These are phyloP conservation scores for Drosera capensis DNA, from an alignment of 148 eudicot genomes.

Conservation along the genomic window DNA sequence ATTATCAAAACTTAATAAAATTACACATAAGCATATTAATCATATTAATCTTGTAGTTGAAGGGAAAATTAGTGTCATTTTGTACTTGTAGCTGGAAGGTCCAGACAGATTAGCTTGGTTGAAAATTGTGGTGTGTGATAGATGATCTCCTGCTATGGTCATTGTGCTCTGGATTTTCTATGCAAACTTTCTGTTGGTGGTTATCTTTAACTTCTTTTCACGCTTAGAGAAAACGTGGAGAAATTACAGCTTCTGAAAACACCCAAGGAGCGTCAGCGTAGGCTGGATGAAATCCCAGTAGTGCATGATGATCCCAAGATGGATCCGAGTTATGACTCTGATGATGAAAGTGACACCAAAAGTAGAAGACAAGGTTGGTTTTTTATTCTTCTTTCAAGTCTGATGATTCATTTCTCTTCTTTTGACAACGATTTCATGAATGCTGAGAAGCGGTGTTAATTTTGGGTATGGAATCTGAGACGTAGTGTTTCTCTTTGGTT, in stretches of 20 bases:
- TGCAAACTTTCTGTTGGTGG: constrained; percentile 1
- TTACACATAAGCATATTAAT: too few species aligned
- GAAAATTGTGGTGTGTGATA: background rate
- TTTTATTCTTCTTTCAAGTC: background rate
- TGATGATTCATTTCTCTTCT: too few species aligned
- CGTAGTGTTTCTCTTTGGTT: background rate
- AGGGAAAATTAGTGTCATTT: background rate
- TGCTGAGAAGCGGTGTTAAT: background rate
- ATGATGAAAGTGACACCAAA: constrained; percentile 30
- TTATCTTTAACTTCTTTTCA: constrained; percentile 11
- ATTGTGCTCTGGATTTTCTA: background rate
- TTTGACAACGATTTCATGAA: background rate
- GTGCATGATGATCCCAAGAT: constrained; percentile 50
- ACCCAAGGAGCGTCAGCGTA: constrained; percentile 46
- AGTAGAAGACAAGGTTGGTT: constrained; percentile 6
- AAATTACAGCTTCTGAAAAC: constrained; percentile 43
- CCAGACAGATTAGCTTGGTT: background rate
- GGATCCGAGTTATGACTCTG: constrained; percentile 48
- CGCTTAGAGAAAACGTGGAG: constrained; percentile 50
- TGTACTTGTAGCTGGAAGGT: background rate
- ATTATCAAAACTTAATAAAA: too few species aligned
- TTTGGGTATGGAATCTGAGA: background rate
- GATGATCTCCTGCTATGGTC: background rate
- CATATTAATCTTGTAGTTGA: too few species aligned
- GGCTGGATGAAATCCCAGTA: constrained; percentile 35